Evolutionary conservation across 1,139 yeast species (phyloP).

Genomic region (Hyphopichia wangnamkhiaoensis): DNA sequence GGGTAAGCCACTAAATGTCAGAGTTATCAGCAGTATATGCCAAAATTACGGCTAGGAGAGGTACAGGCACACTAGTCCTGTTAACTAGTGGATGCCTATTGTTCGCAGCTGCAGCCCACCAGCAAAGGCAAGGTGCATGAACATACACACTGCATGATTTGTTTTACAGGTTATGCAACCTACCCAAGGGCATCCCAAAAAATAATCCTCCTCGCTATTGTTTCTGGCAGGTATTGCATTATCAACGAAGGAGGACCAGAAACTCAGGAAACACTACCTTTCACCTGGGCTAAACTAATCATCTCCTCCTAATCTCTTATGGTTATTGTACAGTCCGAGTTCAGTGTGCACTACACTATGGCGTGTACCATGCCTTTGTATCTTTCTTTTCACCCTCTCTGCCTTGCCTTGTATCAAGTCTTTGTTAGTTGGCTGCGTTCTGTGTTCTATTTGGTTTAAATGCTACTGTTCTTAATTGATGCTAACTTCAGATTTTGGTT

Average conservation of each 20-base stretch:
- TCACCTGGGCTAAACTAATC: not conserved
- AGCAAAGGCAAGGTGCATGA: not conserved
- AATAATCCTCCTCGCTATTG: not conserved
- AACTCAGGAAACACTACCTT: not conserved
- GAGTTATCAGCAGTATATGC: no score
- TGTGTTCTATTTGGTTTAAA: no score
- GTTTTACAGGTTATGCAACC: constrained; percentile 2
- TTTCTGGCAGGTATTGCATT: not conserved
- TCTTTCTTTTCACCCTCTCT: not conserved
- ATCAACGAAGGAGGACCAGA: not conserved
- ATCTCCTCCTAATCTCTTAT: not conserved
- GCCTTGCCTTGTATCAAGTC: not conserved
- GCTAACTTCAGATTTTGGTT: no score
- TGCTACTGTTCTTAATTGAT: no score
- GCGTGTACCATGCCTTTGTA: not conserved
- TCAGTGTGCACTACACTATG: no score
- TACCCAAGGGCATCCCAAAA: not conserved
- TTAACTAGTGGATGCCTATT: not conserved
- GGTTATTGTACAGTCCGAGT: not conserved
- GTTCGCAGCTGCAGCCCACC: not conserved
- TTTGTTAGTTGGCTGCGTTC: no score
- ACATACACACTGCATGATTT: not conserved
- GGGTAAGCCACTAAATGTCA: no score
- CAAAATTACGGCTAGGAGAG: constrained; percentile 1
- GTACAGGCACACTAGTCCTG: constrained; percentile 1